These are phyloP conservation scores for Saccharomyces kudriavzevii DNA, from an alignment of 805 yeast species.

Conservation along the genomic window DNA sequence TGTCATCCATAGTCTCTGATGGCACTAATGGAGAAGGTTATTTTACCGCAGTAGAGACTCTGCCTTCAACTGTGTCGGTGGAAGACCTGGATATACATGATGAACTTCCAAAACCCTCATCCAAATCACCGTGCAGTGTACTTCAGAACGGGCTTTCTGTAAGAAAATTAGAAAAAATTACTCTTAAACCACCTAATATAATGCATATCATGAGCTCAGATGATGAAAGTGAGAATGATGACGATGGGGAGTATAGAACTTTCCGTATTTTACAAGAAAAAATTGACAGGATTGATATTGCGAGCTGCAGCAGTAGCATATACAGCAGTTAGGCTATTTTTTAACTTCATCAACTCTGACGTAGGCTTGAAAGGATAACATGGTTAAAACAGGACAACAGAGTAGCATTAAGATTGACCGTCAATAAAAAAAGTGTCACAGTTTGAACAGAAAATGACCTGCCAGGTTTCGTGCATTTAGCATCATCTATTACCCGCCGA, in stretches of 20 bases:
- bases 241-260: constrained; percentile 2
- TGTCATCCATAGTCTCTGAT: not conserved
- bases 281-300: constrained; percentile 8
- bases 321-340: constrained; percentile 1
- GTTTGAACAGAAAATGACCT: not conserved
- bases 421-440: not conserved
- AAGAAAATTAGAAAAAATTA: not conserved
- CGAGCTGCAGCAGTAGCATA: constrained; percentile 6
- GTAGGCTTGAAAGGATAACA: not conserved
- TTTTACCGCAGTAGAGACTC: constrained; percentile 4
- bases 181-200: not conserved
- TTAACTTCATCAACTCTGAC: too few species aligned
- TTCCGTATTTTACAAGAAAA: constrained; percentile 9
- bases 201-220: not conserved
- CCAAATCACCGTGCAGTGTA: not conserved
- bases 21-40: constrained; percentile 3
- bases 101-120: not conserved
- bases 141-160: not conserved
- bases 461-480: too few species aligned
- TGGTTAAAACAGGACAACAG: too few species aligned
- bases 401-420: not conserved
- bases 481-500: not conserved
- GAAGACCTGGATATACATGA: not conserved
- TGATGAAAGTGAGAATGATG: constrained; percentile 6
- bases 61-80: constrained; percentile 1